Evolutionary conservation across 305 asterid genomes (phyloP).

Genomic region (Fraxinus platypoda): DNA sequence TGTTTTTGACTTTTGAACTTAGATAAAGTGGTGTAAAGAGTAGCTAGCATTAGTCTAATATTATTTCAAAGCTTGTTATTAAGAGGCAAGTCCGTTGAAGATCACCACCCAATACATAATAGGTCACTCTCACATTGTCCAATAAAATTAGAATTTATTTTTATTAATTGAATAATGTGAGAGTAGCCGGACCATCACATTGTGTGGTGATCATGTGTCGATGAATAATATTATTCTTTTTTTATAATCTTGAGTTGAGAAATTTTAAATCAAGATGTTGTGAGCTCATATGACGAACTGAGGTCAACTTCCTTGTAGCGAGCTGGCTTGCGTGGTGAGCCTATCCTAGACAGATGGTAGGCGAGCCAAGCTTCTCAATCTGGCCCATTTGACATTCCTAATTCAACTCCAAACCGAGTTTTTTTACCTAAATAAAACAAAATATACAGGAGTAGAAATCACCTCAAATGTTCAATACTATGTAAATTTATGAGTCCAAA

Average conservation of each 20-base stretch:
- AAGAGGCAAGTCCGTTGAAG: neutral
- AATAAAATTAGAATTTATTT: neutral
- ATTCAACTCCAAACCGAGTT: neutral
- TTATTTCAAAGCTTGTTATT: neutral
- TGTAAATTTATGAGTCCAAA: neutral
- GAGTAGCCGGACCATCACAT: neutral
- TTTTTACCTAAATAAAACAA: too few species aligned
- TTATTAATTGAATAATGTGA: neutral
- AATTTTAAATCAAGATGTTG: neutral
- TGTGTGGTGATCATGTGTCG: neutral
- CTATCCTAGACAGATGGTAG: neutral
- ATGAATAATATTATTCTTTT: neutral
- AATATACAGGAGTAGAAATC: too few species aligned
- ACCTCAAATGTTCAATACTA: neutral
- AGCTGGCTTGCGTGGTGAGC: neutral
- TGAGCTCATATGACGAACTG: neutral
- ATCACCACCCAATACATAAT: neutral
- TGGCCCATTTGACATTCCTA: neutral
- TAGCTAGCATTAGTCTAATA: conserved; percentile 25
- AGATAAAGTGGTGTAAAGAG: conserved; percentile 36
- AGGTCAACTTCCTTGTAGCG: neutral
- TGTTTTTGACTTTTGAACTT: conserved; percentile 32
- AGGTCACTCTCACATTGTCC: neutral
- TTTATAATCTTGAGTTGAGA: neutral
- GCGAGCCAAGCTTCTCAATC: neutral